A percentile compares a stretch with the other conserved stretches of the same genome.
Evolutionary conservation across 257 asterid genomes (phyloP).

Genomic region (Ballota nigra): DNA sequence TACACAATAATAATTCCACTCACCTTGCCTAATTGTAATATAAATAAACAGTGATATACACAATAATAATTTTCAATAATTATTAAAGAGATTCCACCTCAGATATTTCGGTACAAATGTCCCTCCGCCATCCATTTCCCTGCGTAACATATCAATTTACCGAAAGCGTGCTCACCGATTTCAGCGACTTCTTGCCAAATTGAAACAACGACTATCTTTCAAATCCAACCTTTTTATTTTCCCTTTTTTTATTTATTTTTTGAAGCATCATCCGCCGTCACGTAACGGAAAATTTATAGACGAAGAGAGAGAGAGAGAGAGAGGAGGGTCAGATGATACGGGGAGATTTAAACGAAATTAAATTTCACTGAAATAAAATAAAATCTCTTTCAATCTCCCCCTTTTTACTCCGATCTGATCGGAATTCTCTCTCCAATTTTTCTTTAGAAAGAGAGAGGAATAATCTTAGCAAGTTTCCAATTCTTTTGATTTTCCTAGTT

Average conservation of each 20-base stretch:
- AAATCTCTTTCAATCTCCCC: constrained; percentile 29
- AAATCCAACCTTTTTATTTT: background rate
- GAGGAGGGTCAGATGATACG: constrained; percentile 1
- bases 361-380: constrained; percentile 11
- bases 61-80: no score
- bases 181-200: constrained; percentile 20
- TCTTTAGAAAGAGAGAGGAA: constrained; percentile 3
- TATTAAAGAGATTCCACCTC: no score
- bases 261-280: background rate
- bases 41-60: no score
- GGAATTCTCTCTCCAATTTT: constrained; percentile 30
- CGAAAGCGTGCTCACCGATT: background rate
- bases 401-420: constrained; percentile 45
- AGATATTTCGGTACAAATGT: no score
- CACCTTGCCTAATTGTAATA: no score
- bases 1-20: no score
- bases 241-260: no score
- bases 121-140: constrained; percentile 8
- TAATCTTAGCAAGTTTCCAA: background rate
- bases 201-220: background rate
- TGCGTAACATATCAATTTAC: constrained; percentile 20
- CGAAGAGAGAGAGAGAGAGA: constrained; percentile 7
- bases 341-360: constrained; percentile 22
- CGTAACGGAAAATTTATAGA: constrained; percentile 24
- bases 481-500: constrained; percentile 9